Base-by-base conservation (phyloP, 805 yeast genomes). In the Hanseniaspora thailandica region DNA sequence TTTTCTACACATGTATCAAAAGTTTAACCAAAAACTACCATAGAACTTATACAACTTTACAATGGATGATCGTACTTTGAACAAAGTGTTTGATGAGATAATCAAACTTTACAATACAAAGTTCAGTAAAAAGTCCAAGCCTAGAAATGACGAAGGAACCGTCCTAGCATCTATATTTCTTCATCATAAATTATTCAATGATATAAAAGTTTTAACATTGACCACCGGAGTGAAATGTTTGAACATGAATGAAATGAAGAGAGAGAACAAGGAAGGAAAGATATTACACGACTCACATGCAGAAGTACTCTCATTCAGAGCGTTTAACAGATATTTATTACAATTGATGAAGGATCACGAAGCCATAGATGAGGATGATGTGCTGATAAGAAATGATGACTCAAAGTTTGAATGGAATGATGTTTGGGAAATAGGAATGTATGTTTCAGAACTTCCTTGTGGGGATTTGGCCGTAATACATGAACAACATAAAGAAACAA, bases 281-380 rank as follows among this genome's bases (percentile, higher is more conserved):
- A 64, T 87, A 8, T 69, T 90, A 0, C 97, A 90, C 61, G 97
- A 90, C 65, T 71, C 81, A 64, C 98, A 90, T 68, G 97, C 97
- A 0, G 98, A 90, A 62, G 76, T 88, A 1, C 66, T 93, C 15
- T 77, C 84, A 0, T 55, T 89, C 0, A 67, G 97, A 26, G 76
- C 80, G 1, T 79, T 90, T 62, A 89, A 89, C 59, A 65, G 76
- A 58, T 74, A 70, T 50, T 57, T 86, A 20, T 54, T 86, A 22
- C 67, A 76, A 15, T 81, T 81, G 56, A 70, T 76, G 43, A 10
- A 48, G 7, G 3, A 8, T 7, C 25, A 40, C 12, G 19, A 28
- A 34, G 12, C 6, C 13, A 41, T 52, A 8, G 55, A 57, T 12
- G 47, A 56, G 7, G 62, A 58, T 15, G 40, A 51, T 20, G 10